Evolutionary conservation across 2,329 filamentous ascomycete genomes (phyloP).

Genomic region (Diaporthe capsici): DNA sequence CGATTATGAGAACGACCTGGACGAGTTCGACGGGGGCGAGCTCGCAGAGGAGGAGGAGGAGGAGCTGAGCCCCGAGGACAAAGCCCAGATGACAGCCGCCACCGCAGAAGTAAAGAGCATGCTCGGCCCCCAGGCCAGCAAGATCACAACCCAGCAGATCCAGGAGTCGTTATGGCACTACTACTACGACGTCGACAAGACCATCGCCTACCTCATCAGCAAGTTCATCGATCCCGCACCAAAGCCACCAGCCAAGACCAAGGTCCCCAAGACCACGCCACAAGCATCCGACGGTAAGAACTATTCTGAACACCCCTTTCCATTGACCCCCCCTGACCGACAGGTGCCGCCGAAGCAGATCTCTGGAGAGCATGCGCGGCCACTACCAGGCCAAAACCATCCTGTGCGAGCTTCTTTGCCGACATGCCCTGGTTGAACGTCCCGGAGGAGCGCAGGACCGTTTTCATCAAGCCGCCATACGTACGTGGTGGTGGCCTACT

Average conservation of each 20-base stretch:
- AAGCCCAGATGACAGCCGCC: slow-evolving; percentile 70
- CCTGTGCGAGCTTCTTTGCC: slow-evolving; percentile 76
- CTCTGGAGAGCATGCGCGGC: slow-evolving; percentile 40
- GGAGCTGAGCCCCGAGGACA: slow-evolving; percentile 63
- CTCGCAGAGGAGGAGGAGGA: slow-evolving; percentile 60
- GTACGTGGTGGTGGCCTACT: slow-evolving; percentile 76
- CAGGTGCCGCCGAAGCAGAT: slow-evolving; percentile 43
- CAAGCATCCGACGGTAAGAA: slow-evolving; percentile 50
- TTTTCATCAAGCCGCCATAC: slow-evolving; percentile 70
- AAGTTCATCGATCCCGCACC: slow-evolving; percentile 64
- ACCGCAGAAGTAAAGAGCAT: slow-evolving; percentile 76
- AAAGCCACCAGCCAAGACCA: slow-evolving; percentile 56
- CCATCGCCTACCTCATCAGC: slow-evolving; percentile 83
- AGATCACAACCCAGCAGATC: slow-evolving; percentile 76
- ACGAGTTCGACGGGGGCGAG: slow-evolving; percentile 63
- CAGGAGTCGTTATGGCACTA: slow-evolving; percentile 96
- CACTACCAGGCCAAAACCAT: slow-evolving; percentile 44
- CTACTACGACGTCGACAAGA: slow-evolving; percentile 92
- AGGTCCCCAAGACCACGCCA: slow-evolving; percentile 55
- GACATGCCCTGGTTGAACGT: slow-evolving; percentile 90
- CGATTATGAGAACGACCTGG: slow-evolving; percentile 65
- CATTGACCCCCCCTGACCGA: slow-evolving; percentile 38
- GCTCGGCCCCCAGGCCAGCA: slow-evolving; percentile 72
- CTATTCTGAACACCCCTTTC: slow-evolving; percentile 28
- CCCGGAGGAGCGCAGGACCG: slow-evolving; percentile 74